Evolutionary conservation across 2,329 filamentous ascomycete genomes (phyloP), one percentile per base, ranked within the genome.

Genomic region (Phaeosphaeriaceae sp.): DNA sequence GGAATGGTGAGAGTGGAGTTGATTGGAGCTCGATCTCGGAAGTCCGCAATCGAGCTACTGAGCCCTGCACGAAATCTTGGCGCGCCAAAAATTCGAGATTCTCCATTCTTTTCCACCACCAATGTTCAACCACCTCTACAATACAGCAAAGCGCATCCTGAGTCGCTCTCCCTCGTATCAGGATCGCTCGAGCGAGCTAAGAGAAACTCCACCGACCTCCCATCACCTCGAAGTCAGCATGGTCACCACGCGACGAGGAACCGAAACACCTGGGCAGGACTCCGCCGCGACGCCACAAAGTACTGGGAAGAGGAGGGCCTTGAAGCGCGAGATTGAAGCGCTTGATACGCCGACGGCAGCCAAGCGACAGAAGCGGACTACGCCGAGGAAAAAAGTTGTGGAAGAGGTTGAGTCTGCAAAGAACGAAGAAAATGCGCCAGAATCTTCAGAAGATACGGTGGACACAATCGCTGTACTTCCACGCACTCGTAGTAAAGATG

Each of bases 161-260:
- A 70, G 66, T 49, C 71, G 72, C 44, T 73, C 70, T 25, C 71
- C 72, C 33, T 76, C 74, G 15, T 60, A 56, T 44, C 72, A 70
- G 54, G 58, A 52, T 56, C 54, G 49, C 48, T 54, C 64, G n/a
- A 66, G 62, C 54, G 67, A 70, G 50, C 22, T 45, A 10, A 45
- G 17, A 55, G 60, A 69, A 27, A 51, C 59, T 4, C 47, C 60
- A 48, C 58, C 63, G 21, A 65, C 51, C 46, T 63, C 48, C 47
- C 47, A 48, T 31, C 56, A 63, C 49, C 24, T 58, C 15, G 55
- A 61, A 50, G 49, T 53, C 58, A 62, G 61, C 41, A 77, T 77
- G 75, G 75, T 77, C 51, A 74, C 72, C 6, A 76, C 73, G 25
- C 69, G 74, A 56, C 66, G 71, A 58, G 75, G 72, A 13, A 70